Conservation (phyloP, 1,284 basidiomycete species). For the Apiotrichum veenhuisii region DNA sequence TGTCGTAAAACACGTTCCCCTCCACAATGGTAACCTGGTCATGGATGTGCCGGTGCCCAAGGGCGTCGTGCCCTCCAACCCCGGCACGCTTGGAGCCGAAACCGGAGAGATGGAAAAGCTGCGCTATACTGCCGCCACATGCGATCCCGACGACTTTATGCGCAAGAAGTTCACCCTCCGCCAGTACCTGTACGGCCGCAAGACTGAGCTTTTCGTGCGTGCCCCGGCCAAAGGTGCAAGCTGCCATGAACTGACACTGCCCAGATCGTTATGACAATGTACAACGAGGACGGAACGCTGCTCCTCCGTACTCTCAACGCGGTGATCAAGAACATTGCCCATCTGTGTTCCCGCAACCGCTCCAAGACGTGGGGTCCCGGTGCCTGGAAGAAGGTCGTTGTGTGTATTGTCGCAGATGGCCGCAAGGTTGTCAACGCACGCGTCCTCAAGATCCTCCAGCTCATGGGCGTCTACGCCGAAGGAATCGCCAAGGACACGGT, state of each 20-base stretch:
- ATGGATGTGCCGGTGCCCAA: slow-evolving; percentile 74
- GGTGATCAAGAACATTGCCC: slow-evolving; percentile 85
- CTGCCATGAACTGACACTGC: neutral
- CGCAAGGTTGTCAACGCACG: slow-evolving; percentile 80
- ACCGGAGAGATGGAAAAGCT: slow-evolving; percentile 77
- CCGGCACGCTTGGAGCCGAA: slow-evolving; percentile 50
- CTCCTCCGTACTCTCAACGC: slow-evolving; percentile 84
- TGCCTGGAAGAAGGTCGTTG: slow-evolving; percentile 92
- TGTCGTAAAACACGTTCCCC: slow-evolving; percentile 72
- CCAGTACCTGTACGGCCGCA: slow-evolving; percentile 75
- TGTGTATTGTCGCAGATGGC: slow-evolving; percentile 88
- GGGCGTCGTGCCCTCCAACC: slow-evolving; percentile 65
- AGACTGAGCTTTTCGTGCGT: slow-evolving; percentile 75
- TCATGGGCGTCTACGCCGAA: slow-evolving; percentile 96
- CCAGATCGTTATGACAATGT: slow-evolving; percentile 85
- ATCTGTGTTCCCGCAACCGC: slow-evolving; percentile 71
- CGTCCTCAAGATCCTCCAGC: slow-evolving; percentile 43
- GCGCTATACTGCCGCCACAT: slow-evolving; percentile 56
- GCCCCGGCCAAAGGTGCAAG: neutral
- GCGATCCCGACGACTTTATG: slow-evolving; percentile 57
- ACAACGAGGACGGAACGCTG: slow-evolving; percentile 89
- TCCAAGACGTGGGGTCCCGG: slow-evolving; percentile 93
- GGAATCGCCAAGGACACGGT: slow-evolving; percentile 91
- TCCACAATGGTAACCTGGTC: slow-evolving; percentile 76
- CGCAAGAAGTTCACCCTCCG: slow-evolving; percentile 67